Percentiles rank a stretch among this genome's conserved stretches.
phyloP scores from a whole-genome alignment of 495 filamentous ascomycete genomes.

The Echria macrotheca region DNA sequence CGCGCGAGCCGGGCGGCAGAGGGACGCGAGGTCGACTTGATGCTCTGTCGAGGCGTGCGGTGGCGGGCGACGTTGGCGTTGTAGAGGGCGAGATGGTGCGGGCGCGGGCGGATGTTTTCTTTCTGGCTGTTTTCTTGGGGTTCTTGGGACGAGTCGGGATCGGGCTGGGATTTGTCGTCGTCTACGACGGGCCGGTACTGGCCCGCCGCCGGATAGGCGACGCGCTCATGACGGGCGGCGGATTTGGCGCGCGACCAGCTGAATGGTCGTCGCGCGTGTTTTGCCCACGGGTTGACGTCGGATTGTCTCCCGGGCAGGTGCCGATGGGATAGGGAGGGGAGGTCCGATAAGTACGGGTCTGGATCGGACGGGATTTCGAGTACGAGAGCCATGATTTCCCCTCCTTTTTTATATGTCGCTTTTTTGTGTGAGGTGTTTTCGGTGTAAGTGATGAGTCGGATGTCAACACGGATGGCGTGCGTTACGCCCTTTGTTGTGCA shows the following conservation, averaged over 20 bases:
- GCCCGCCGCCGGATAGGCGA: neutral
- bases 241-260: conserved; percentile 11
- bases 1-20: neutral
- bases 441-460: neutral
- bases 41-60: neutral
- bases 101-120: conserved; percentile 14
- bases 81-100: conserved; percentile 12
- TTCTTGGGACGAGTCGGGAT: too few relatives aligned
- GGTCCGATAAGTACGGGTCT: neutral
- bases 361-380: conserved; percentile 1
- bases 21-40: neutral
- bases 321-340: conserved; percentile 4
- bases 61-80: conserved; percentile 6
- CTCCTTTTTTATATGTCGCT: conserved; percentile 3
- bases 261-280: conserved; percentile 4
- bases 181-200: too few relatives aligned
- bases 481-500: conserved; percentile 11
- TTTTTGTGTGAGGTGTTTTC: neutral
- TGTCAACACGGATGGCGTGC: neutral
- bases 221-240: neutral
- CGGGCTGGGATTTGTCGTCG: too few relatives aligned
- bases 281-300: conserved; percentile 1
- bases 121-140: too few relatives aligned
- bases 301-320: conserved; percentile 5
- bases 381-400: conserved; percentile 9